A percentile compares a stretch with the other conserved stretches of the same genome.
These are phyloP conservation scores for Paulownia fortunei DNA, from an alignment of 257 asterid genomes.

Conservation along the genomic window DNA sequence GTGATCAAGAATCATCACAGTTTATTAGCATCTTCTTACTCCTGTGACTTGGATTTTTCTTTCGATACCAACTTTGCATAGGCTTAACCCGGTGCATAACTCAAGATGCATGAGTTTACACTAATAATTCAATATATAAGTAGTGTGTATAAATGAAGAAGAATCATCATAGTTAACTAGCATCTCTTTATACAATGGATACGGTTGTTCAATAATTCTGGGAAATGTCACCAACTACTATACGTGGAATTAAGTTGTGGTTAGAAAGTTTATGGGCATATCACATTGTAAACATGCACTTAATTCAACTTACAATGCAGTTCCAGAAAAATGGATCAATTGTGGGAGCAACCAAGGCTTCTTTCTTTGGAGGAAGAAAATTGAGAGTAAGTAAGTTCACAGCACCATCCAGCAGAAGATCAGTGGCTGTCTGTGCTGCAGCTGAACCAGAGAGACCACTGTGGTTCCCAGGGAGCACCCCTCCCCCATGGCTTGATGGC, in stretches of 20 bases:
- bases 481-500: constrained; percentile 99
- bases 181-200: too few relatives aligned
- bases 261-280: not conserved
- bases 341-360: constrained; percentile 67
- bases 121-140: not conserved
- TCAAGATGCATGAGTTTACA: too few relatives aligned
- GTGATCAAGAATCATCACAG: not conserved
- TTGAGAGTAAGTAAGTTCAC: constrained; percentile 58
- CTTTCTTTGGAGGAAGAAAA: constrained; percentile 80
- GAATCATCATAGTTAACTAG: not conserved
- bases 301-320: constrained; percentile 44
- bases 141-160: too few relatives aligned
- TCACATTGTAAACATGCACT: not conserved
- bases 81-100: too few relatives aligned
- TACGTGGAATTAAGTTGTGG: not conserved
- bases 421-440: constrained; percentile 58
- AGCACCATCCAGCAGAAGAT: constrained; percentile 52
- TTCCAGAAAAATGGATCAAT: constrained; percentile 66
- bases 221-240: not conserved
- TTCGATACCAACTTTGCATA: too few relatives aligned
- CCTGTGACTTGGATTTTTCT: too few relatives aligned
- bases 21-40: not conserved
- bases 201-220: not conserved
- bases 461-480: constrained; percentile 99
- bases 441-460: constrained; percentile 92